Base-by-base conservation (phyloP, 805 yeast species). In the Kluyveromyces dobzhanskii region DNA sequence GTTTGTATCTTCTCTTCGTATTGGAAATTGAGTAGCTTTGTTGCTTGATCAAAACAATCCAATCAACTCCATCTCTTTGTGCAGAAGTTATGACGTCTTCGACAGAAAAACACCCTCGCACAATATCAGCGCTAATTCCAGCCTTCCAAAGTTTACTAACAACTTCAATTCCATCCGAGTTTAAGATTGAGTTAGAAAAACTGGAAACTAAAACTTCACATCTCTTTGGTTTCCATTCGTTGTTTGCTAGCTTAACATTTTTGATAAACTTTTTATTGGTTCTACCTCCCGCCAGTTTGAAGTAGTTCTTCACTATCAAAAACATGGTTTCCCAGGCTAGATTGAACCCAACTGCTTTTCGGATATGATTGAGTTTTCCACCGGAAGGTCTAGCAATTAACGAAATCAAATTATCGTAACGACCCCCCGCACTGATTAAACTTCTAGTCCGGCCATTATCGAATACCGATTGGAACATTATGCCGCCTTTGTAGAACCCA, bases 371-470 rank as follows among this genome's bases (percentile, higher is more conserved):
- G 3, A 44, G 36, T 35, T 54, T 54, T 3, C 55, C 59, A 16
- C 67, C 55, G 42, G 74, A 62, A 1, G 76, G 71, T 47, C 84
- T 77, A 0, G 90, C 74, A 43, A 86, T 70, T 13, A 78, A 69
- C 3, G 75, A 66, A 11, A 87, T 74, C 46, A 92, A 67, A 16
- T 69, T 66, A 51, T 90, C 97, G 54, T 87, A 92, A 40, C 99
- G 67, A 2, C 99, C 99, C 32, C 99, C 99, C 0, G 92, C 90
- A 12, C 92, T 92, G 30, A 92, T 65, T 24, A 80, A 45, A 30
- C 56, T 65, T 66, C 65, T 50, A 56, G 56, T 45, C 53, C 69
- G 44, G 50, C 70, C 49, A 69, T 77, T 80, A 39, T 85, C 82
- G 46, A 77, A 73, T 1, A 86, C 73, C 0, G 84, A 85, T 49